Percentiles rank a stretch among this genome's conserved stretches.
phyloP scores from a whole-genome alignment of 495 filamentous ascomycete species.

The Aspergillus kassunensis region DNA sequence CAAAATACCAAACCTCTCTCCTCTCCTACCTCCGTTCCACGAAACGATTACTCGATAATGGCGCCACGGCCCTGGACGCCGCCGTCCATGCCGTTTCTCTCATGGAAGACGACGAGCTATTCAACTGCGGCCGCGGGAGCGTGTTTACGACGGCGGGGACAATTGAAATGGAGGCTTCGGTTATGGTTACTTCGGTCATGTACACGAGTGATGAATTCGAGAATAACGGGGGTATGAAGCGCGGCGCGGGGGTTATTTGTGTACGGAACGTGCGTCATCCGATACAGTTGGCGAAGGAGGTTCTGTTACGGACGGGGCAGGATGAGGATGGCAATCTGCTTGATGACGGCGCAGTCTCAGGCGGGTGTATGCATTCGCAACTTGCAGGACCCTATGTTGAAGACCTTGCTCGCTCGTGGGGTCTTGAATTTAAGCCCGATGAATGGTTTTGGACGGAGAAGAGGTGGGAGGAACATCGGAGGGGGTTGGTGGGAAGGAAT shows the following conservation, averaged over 20 bases:
- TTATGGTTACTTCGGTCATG: slow-evolving; percentile 66
- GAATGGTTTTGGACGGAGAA: slow-evolving; percentile 75
- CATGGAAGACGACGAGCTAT: slow-evolving; percentile 78
- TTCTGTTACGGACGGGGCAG: slow-evolving; percentile 56
- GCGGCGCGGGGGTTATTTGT: slow-evolving; percentile 71
- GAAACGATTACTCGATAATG: slow-evolving; percentile 35
- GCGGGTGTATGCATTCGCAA: slow-evolving; percentile 60
- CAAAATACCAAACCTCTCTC: slow-evolving; percentile 58
- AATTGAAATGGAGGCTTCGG: slow-evolving; percentile 84
- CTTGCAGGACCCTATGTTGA: slow-evolving; percentile 67
- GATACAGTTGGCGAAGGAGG: slow-evolving; percentile 66
- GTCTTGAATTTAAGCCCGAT: slow-evolving; percentile 61
- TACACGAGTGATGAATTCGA: neutral
- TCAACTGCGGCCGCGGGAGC: slow-evolving; percentile 81
- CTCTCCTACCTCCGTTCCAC: slow-evolving; percentile 55
- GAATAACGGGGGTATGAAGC: slow-evolving; percentile 55
- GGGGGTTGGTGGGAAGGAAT: slow-evolving; percentile 48
- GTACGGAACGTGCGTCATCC: slow-evolving; percentile 73
- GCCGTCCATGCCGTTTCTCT: slow-evolving; percentile 71
- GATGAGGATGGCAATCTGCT: slow-evolving; percentile 27
- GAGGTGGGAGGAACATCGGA: slow-evolving; percentile 78
- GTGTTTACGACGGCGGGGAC: slow-evolving; percentile 80
- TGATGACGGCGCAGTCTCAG: slow-evolving; percentile 26
- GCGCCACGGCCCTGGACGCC: slow-evolving; percentile 60
- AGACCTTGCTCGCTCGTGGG: slow-evolving; percentile 60